Evolutionary conservation across 129 eudicot species (phyloP).

Genomic region (Erigeron canadensis): DNA sequence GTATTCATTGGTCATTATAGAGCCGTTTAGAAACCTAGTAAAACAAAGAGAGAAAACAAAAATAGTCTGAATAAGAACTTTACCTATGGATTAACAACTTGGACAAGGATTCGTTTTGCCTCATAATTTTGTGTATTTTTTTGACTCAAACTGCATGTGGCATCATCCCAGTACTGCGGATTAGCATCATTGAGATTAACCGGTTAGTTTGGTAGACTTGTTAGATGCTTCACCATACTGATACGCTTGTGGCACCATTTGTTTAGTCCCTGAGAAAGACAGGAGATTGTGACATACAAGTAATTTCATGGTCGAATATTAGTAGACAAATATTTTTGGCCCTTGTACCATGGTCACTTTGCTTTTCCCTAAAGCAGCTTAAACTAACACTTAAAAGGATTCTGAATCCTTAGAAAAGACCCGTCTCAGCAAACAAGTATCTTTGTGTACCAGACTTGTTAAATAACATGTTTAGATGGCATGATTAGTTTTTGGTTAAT

Average conservation of each 20-base stretch:
- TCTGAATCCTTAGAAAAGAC: no score
- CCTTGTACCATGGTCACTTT: not conserved
- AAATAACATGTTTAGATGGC: not conserved
- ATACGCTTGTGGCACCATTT: no score
- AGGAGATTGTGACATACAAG: no score
- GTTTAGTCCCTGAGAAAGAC: no score
- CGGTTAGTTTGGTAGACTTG: slow-evolving; percentile 44
- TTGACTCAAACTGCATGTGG: slow-evolving; percentile 26
- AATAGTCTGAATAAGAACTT: not conserved
- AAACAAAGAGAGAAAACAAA: slow-evolving; percentile 18
- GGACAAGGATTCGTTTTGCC: slow-evolving; percentile 6
- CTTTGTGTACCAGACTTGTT: not conserved
- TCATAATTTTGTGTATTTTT: not conserved
- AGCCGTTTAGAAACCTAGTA: not conserved
- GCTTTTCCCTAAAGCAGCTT: no score
- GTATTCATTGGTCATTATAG: slow-evolving; percentile 7
- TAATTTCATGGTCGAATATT: no score
- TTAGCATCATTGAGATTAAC: slow-evolving; percentile 31
- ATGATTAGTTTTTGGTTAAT: not conserved
- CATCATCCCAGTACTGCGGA: slow-evolving; percentile 41
- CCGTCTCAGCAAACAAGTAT: not conserved
- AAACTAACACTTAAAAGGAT: no score
- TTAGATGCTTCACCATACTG: slow-evolving; percentile 27
- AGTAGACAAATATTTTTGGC: not conserved
- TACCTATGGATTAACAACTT: not conserved